Base-by-base conservation (phyloP, 2,329 filamentous ascomycete species). In the Mycosphaerella sp. region DNA sequence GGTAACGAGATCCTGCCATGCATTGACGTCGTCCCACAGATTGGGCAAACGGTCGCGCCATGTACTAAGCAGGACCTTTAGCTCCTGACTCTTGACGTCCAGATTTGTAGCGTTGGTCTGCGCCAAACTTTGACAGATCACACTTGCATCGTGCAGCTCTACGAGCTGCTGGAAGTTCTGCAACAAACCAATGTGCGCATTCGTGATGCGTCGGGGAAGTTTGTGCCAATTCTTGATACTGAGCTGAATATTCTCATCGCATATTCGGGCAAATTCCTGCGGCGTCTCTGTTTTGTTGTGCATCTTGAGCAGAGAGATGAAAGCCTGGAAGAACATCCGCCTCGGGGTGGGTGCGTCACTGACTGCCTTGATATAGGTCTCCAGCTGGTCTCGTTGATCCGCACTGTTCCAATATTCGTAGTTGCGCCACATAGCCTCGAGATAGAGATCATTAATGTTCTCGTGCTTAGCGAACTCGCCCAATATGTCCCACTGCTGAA, bases 181-280 rank as follows among this genome's bases (percentile, higher is more conserved):
- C 57, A 99, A 76, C 43, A 99, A 80, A 0, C 92, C 92, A 55
- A 97, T 89, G 68, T 99, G 93, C 2, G 93, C 91, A 65, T 95
- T 92, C 0, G 93, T 98, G 59, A 97, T 87, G 42, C 87, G 85
- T 66, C 85, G 87, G 0, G 93, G 93, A n/a, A 98, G 79, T 71
- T 98, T 95, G 70, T 98, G 91, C 93, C 93, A 99, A 72, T 98
- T 98, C 57, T 93, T 81, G 63, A 99, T 95, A 0, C 92, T 95
- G 8, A 98, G 77, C 70, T 99, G 93, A 50, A 97, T 96, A 2
- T 93, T 92, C 72, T 98, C 95, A 65, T 99, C 93, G 66, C 91
- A 95, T 21, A 95, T 82, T 54, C 89, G 84, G 58, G 86, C 87
- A 72, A 98, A 97, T 49, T 97, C 92, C 40, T 80, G 80, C 12